Base-by-base conservation (phyloP, 2,329 filamentous ascomycete genomes). In the Neopestalotiopsis sp. region DNA sequence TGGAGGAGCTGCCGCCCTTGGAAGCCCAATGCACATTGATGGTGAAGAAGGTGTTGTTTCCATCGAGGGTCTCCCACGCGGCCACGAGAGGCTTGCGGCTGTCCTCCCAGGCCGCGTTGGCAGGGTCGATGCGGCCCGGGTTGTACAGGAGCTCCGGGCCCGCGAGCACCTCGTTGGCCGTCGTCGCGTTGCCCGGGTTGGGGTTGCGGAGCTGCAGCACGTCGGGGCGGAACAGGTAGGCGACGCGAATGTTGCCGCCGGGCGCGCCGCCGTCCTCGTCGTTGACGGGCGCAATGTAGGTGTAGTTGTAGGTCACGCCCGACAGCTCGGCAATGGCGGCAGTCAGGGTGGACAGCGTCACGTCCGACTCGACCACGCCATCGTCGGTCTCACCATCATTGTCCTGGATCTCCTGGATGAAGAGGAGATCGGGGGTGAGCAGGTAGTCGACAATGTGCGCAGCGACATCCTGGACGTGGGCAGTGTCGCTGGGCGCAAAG, bases 331-430 rank as follows among this genome's bases (percentile, higher is more conserved):
- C 78, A 74, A 93, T 89, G 17, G 86, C 86, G 2, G 81, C 76
- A 0, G 82, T 79, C 1, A 93, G 85, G 0, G 87, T 84, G 1
- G 82, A 76, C 1, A 93, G 85, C 0, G 91, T 92, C 59, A 84
- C 65, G 74, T 90, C 90, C 57, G 89, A 88, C 56, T 78, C 80
- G 14, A 85, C 83, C 57, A 85, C 83, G 70, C 86, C 90, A 72
- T 92, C 85, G 76, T 92, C 84, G 13, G 84, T 87, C 2, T 85
- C 78, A 14, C 91, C 91, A 56, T 84, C 86, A 81, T 90, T 83
- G 75, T 93, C 91, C 79, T 93, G 91, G 61, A 93, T 82, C 79
- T 93, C 91, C 77, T 93, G 91, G 3, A 94, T 74, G 75, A 92
- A 92, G 68, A 94, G 75, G 5, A 93, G 77, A 75, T 91, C 89